Percentiles rank a stretch among this genome's conserved stretches.
Conservation (phyloP, 495 filamentous ascomycete species). For the Viridothelium virens region DNA sequence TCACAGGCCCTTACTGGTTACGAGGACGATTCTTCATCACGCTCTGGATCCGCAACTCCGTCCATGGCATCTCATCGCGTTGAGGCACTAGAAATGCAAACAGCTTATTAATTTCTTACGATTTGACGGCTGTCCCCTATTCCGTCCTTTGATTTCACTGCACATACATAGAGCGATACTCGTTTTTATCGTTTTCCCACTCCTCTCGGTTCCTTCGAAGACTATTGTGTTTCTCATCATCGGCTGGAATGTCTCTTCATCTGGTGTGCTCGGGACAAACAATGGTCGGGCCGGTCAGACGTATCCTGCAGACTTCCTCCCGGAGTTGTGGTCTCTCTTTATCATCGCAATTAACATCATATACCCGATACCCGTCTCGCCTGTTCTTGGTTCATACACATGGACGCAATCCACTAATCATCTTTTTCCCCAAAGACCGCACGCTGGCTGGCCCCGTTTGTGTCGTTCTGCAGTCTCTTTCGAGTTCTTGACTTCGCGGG, state of each 20-base stretch:
- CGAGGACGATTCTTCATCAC: conserved; percentile 57
- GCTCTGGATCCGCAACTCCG: conserved; percentile 30
- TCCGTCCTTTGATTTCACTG: background rate
- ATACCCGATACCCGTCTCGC: conserved; percentile 4
- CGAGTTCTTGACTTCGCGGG: background rate
- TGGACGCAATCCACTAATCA: conserved; percentile 4
- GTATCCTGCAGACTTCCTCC: background rate
- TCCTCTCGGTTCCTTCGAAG: background rate
- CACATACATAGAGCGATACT: conserved; percentile 4
- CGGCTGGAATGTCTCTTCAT: background rate
- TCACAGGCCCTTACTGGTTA: conserved; percentile 89
- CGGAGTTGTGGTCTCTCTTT: conserved; percentile 1
- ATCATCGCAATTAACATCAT: background rate
- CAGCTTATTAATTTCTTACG: conserved; percentile 27
- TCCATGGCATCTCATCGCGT: conserved; percentile 30
- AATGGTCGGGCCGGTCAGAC: conserved; percentile 7
- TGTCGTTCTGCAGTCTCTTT: conserved; percentile 2
- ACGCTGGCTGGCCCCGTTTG: conserved; percentile 8
- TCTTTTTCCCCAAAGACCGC: background rate
- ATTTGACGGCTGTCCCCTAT: conserved; percentile 1
- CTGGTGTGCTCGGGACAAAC: background rate
- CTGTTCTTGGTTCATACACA: background rate
- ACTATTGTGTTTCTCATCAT: background rate
- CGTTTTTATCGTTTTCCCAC: background rate
- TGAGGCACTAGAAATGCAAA: conserved; percentile 33